Evolutionary conservation across 345 rosid species (phyloP).

Genomic region (Barbarea vulgaris): DNA sequence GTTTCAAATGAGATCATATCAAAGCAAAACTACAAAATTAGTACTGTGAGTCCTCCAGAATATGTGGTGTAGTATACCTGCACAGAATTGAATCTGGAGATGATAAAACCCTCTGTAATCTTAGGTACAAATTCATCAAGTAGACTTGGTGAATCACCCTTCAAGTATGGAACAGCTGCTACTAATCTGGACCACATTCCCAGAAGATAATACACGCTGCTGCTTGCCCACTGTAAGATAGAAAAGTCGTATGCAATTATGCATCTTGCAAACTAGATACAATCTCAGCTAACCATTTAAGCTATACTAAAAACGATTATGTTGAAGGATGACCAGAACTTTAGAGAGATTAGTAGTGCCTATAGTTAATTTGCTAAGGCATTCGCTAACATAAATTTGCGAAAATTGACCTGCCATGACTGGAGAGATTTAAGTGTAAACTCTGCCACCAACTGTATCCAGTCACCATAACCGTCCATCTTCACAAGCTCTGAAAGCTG

Average conservation of each 20-base stretch:
- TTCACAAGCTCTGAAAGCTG: slow-evolving; percentile 99
- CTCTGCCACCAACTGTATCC: slow-evolving; percentile 97
- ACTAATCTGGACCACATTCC: slow-evolving; percentile 98
- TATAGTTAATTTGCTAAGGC: not conserved
- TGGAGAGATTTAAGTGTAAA: slow-evolving; percentile 93
- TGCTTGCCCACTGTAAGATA: slow-evolving; percentile 93
- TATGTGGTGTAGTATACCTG: slow-evolving; percentile 56
- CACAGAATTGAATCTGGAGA: slow-evolving; percentile 91
- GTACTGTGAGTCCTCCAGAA: not conserved
- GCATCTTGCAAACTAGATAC: slow-evolving; percentile 14
- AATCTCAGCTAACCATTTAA: slow-evolving; percentile 25
- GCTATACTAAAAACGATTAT: slow-evolving; percentile 4
- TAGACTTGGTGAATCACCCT: slow-evolving; percentile 97
- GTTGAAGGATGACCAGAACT: slow-evolving; percentile 5
- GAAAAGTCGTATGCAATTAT: slow-evolving; percentile 11
- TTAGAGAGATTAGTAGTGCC: slow-evolving; percentile 9
- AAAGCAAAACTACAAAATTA: slow-evolving; percentile 9
- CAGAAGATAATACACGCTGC: slow-evolving; percentile 95
- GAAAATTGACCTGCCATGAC: slow-evolving; percentile 87
- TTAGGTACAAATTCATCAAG: slow-evolving; percentile 98
- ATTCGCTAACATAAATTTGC: slow-evolving; percentile 6
- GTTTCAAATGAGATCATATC: slow-evolving; percentile 1
- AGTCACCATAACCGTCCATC: slow-evolving; percentile 95
- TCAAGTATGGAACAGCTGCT: slow-evolving; percentile 88
- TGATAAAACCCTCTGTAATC: slow-evolving; percentile 92